Evolutionary conservation across 441 rosid species (phyloP).

Genomic region (Aleurites moluccanus): DNA sequence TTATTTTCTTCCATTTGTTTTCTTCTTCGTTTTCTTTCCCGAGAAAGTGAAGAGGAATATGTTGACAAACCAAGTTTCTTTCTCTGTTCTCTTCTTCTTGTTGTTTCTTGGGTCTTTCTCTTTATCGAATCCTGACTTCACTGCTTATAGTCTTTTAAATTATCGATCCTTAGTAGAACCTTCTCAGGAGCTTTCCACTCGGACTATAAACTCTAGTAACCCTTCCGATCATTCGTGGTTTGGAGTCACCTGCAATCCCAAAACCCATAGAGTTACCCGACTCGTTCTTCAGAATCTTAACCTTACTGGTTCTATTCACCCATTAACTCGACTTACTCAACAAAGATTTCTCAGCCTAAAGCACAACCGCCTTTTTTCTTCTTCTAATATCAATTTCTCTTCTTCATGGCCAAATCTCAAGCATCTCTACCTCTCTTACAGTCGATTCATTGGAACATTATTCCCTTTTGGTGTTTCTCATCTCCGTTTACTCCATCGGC

Average conservation of each 20-base stretch:
- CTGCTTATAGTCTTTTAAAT: conserved; percentile 35
- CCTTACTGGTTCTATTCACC: conserved; percentile 31
- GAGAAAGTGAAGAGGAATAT: conserved; percentile 14
- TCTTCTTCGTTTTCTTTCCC: neutral
- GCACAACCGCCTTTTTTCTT: conserved; percentile 33
- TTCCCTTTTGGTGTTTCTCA: conserved; percentile 34
- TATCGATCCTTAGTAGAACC: conserved; percentile 23
- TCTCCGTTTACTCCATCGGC: conserved; percentile 37
- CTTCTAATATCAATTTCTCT: conserved; percentile 25
- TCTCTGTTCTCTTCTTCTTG: conserved; percentile 7
- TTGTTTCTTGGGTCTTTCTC: neutral
- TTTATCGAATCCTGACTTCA: conserved; percentile 18
- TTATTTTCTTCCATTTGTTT: neutral
- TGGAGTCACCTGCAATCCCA: conserved; percentile 41
- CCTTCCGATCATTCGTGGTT: conserved; percentile 34
- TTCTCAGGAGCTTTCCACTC: conserved; percentile 24
- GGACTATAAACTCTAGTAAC: conserved; percentile 31
- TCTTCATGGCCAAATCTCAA: conserved; percentile 35
- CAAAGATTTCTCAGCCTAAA: conserved; percentile 49
- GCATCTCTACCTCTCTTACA: conserved; percentile 46
- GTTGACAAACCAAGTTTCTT: neutral
- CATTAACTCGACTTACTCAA: conserved; percentile 32
- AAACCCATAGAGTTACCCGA: conserved; percentile 36
- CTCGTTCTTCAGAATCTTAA: conserved; percentile 41
- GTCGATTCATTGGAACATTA: conserved; percentile 28